These are phyloP conservation scores for Heliamphora exappendiculata DNA, from an alignment of 148 eudicot genomes.

Conservation along the genomic window DNA sequence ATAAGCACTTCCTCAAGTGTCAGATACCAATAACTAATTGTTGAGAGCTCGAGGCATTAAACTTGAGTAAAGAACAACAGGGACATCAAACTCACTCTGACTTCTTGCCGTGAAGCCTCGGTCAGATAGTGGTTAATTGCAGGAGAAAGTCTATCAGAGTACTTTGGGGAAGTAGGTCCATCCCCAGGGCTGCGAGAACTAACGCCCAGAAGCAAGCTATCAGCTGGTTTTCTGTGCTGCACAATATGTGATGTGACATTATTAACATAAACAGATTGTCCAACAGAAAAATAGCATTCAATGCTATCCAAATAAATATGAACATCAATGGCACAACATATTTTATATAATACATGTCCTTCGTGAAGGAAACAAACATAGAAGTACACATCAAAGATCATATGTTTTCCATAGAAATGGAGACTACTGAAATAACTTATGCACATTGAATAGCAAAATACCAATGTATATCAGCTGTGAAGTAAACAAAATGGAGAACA, in stretches of 20 bases:
- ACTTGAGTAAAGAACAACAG: neutral
- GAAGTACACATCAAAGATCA: neutral
- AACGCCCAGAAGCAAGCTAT: conserved; percentile 72
- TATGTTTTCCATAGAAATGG: neutral
- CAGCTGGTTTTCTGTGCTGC: conserved; percentile 91
- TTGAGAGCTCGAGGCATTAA: neutral
- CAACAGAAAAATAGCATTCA: neutral
- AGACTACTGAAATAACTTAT: neutral
- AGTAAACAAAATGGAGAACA: neutral
- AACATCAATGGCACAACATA: neutral
- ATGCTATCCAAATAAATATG: neutral
- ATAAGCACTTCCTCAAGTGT: neutral
- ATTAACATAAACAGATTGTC: neutral
- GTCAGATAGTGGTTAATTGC: conserved; percentile 87
- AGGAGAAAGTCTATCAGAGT: conserved; percentile 95
- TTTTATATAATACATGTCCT: neutral
- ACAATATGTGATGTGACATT: conserved; percentile 16
- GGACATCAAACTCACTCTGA: conserved; percentile 34
- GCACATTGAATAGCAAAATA: neutral
- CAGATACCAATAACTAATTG: neutral
- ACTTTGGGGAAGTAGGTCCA: conserved; percentile 71
- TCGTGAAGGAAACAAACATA: neutral
- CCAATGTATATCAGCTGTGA: neutral
- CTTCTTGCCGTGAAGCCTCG: conserved; percentile 97
- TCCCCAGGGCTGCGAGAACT: conserved; percentile 78